Evolutionary conservation across 179 eudicot species (phyloP), one percentile per base, ranked within the genome.

Genomic region (Silene coronaria): DNA sequence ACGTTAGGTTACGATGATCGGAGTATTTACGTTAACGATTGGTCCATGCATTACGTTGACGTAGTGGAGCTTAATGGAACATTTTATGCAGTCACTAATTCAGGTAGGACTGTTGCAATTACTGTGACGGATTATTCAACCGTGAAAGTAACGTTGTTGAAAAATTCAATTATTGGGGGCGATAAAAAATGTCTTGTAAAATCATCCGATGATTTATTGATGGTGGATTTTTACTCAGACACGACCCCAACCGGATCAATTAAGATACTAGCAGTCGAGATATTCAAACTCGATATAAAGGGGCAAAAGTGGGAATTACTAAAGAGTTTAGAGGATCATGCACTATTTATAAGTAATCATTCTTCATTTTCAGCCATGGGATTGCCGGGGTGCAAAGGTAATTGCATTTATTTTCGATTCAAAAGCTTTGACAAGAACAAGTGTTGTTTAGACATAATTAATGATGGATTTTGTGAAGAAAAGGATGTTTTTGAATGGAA

Each of bases 31-130:
- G 84, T 78, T 1, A 78, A 82, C 4, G 82, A 78, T 34, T 82
- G 84, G 84, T 72, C 67, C n/a, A 71, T 82, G 63, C 84, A 75
- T 38, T 82, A 82, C 55, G 84, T 78, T 16, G 84, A 82, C 4
- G 84, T 82, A 5, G 70, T 67, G 36, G 77, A 78, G 34, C 42
- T 59, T 7, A 26, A 78, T 0, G 79, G 82, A 55, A 66, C 38
- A 11, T 78, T 82, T 12, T 82, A 78, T 17, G 84, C 84, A 0
- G 82, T 82, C 5, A 82, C 84, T 3, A 75, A 82, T 78, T 82
- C 84, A 0, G 84, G 84, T 48, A 75, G 82, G 51, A 82, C 84
- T 0, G 84, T 82, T 32, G 53, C 77, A 19, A 78, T 82, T 46
- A 72, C 71, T 3, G 73, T 75, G 0, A 42, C 9, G 3, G 14